Evolutionary conservation across 1,284 basidiomycete genomes (phyloP).

Genomic region (Irpex sp.): DNA sequence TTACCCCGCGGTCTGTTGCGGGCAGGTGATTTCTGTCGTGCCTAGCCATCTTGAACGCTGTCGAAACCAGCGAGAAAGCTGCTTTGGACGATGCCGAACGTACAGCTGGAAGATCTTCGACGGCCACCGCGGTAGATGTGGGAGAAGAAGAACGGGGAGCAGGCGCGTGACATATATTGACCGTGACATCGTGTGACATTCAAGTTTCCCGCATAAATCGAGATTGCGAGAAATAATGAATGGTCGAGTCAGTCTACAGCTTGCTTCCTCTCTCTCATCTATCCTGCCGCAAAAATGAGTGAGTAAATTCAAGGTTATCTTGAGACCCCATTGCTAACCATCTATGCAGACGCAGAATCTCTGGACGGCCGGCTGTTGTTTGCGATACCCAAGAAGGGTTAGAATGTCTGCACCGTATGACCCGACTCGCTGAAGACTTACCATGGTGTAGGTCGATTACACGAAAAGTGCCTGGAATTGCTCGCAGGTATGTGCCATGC

Average conservation of each 20-base stretch:
- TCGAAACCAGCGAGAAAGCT: background rate
- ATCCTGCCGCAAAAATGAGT: constrained; percentile 6
- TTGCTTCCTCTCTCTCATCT: background rate
- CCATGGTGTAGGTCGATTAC: constrained; percentile 62
- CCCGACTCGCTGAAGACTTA: constrained; percentile 1
- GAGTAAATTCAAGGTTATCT: background rate
- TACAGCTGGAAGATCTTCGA: background rate
- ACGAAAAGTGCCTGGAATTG: constrained; percentile 89
- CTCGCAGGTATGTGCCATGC: constrained; percentile 56
- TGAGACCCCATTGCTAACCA: background rate
- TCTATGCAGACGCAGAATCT: constrained; percentile 33
- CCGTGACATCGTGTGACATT: background rate
- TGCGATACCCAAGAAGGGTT: constrained; percentile 98
- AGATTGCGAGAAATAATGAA: background rate
- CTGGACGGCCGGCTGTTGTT: constrained; percentile 78
- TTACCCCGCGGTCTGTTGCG: background rate
- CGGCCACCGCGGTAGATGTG: background rate
- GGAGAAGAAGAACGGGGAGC: background rate
- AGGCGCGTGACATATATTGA: background rate
- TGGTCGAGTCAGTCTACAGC: background rate
- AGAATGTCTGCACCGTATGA: background rate
- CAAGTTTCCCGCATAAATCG: background rate
- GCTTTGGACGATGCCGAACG: background rate
- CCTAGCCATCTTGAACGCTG: background rate
- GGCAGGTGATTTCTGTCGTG: background rate